These are phyloP conservation scores for Echria macrotheca DNA, from an alignment of 495 filamentous ascomycete genomes.

Conservation along the genomic window DNA sequence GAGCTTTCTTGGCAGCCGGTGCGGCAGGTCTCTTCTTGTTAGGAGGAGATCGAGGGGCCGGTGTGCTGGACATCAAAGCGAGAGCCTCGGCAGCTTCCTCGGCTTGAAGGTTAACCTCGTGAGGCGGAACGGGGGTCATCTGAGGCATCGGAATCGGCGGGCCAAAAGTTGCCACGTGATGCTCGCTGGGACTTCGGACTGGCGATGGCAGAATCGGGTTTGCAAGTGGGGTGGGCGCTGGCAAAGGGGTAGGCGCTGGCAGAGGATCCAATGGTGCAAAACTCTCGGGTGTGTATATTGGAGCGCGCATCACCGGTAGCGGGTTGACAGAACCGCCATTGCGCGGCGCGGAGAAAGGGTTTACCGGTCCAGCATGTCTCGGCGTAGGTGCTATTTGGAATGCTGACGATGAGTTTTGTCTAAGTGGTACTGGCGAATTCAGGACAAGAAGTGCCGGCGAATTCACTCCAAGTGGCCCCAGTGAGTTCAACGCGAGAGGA, in stretches of 20 bases:
- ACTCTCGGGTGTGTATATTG: not conserved
- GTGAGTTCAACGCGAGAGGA: too few relatives aligned
- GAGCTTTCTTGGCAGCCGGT: not conserved
- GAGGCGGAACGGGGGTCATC: not conserved
- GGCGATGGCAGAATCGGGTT: too few relatives aligned
- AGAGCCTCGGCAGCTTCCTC: not conserved
- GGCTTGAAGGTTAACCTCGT: not conserved
- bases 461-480: too few relatives aligned
- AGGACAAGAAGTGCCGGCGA: too few relatives aligned
- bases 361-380: not conserved
- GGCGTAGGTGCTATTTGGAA: too few relatives aligned
- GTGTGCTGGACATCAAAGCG: not conserved
- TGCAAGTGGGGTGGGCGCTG: too few relatives aligned
- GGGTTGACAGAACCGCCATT: too few relatives aligned
- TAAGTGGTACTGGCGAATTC: too few relatives aligned
- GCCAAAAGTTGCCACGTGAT: too few relatives aligned
- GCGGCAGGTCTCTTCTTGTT: conserved; percentile 5
- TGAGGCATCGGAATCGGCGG: too few relatives aligned
- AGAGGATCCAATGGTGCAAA: not conserved
- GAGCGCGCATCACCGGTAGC: not conserved
- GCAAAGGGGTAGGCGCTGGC: not conserved
- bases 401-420: too few relatives aligned
- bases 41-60: not conserved
- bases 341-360: not conserved
- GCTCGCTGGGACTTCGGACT: too few relatives aligned